A percentile compares a stretch with the other conserved stretches of the same genome.
Conservation (phyloP, 371 early-diverging fungal species). For the Catenaria anguillulae region DNA sequence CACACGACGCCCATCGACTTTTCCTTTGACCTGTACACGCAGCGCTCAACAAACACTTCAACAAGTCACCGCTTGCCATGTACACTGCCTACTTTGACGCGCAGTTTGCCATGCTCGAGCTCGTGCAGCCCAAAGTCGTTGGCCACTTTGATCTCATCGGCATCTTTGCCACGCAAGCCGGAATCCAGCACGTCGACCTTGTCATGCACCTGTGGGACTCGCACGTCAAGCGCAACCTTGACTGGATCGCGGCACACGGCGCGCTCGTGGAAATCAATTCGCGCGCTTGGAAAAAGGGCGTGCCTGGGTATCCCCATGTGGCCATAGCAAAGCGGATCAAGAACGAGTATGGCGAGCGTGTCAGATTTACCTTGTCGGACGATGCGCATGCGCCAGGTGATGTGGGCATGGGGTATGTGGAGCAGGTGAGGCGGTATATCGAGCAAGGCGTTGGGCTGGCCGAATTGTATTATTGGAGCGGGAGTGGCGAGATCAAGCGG, state of each 20-base stretch:
- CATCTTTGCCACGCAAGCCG: constrained; percentile 34
- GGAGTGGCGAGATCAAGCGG: too few species aligned
- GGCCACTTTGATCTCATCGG: constrained; percentile 90
- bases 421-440: constrained; percentile 4
- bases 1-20: constrained; percentile 69
- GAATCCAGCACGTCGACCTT: neutral
- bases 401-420: constrained; percentile 66
- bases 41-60: constrained; percentile 23
- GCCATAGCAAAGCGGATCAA: constrained; percentile 59
- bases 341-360: constrained; percentile 48
- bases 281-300: too few species aligned
- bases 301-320: constrained; percentile 77
- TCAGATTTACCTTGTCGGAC: constrained; percentile 71
- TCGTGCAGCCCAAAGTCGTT: constrained; percentile 57
- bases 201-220: constrained; percentile 17
- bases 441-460: too few species aligned
- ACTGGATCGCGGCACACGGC: constrained; percentile 54
- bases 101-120: constrained; percentile 56
- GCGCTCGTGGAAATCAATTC: constrained; percentile 88
- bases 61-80: constrained; percentile 21
- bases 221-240: constrained; percentile 64
- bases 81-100: constrained; percentile 73
- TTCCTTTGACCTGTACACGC: constrained; percentile 26
- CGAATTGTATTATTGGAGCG: too few species aligned
- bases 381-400: constrained; percentile 82